A percentile compares a stretch with the other conserved stretches of the same genome.
Evolutionary conservation across 2,329 filamentous ascomycete genomes (phyloP).

Genomic region (Stachybotrys chartarum): DNA sequence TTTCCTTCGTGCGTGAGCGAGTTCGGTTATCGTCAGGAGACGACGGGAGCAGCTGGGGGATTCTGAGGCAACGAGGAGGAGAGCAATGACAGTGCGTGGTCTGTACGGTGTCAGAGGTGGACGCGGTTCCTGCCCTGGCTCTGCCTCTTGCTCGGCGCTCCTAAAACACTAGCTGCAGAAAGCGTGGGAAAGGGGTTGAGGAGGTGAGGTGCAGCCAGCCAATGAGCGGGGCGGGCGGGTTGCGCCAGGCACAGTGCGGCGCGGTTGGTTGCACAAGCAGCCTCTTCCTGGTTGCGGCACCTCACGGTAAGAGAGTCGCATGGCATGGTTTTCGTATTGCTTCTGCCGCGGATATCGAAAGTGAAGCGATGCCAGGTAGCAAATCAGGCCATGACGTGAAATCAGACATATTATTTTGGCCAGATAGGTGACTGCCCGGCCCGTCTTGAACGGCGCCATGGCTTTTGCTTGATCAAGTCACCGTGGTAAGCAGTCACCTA

Average conservation of each 20-base stretch:
- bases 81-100: background rate
- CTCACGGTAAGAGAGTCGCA: too few relatives aligned
- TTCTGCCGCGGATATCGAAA: too few relatives aligned
- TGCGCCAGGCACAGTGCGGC: background rate
- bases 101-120: background rate
- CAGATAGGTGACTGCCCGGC: too few relatives aligned
- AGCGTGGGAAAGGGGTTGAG: background rate
- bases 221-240: background rate
- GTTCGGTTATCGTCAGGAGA: background rate
- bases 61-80: background rate
- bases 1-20: background rate
- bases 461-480: too few relatives aligned
- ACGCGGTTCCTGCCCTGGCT: background rate
- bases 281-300: too few relatives aligned
- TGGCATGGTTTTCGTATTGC: too few relatives aligned
- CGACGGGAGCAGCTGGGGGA: background rate
- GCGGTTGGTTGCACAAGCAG: background rate
- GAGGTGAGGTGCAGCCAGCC: background rate
- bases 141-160: background rate
- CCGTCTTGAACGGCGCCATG: too few relatives aligned
- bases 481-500: too few relatives aligned
- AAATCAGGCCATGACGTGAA: too few relatives aligned
- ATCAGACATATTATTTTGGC: too few relatives aligned
- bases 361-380: too few relatives aligned
- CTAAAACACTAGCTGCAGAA: background rate